phyloP scores from a whole-genome alignment of 2,329 filamentous ascomycete species.

The Neodidymelliopsis sp. region DNA sequence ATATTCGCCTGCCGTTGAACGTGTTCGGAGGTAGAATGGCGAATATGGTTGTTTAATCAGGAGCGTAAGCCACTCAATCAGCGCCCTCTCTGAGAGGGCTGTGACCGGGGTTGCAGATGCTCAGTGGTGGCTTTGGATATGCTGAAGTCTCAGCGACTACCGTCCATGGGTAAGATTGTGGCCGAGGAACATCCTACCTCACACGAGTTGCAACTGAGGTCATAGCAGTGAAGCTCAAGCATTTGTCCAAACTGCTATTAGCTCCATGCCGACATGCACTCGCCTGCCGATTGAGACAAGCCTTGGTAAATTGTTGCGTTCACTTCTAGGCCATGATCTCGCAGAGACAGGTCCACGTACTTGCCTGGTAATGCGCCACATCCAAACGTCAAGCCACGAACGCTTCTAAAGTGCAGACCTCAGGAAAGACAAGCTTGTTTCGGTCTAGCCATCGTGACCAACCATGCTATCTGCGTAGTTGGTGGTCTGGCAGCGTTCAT shows the following conservation, averaged over 20 bases:
- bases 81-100: too few species aligned
- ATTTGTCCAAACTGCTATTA: not conserved
- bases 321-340: not conserved
- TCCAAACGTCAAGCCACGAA: constrained; percentile 9
- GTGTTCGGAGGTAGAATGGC: too few species aligned
- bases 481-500: constrained; percentile 1
- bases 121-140: not conserved
- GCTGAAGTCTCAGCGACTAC: not conserved
- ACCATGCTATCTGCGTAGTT: not conserved
- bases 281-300: not conserved
- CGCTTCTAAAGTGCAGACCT: not conserved
- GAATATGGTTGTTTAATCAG: too few species aligned
- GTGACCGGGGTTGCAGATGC: not conserved
- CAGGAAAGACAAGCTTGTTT: not conserved
- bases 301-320: not conserved
- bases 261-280: not conserved
- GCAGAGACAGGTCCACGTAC: not conserved
- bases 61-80: too few species aligned
- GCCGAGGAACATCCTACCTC: too few species aligned
- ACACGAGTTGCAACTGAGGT: too few species aligned
- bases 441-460: not conserved
- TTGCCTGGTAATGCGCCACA: constrained; percentile 1
- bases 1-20: not conserved
- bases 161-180: too few species aligned
- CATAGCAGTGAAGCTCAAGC: too few species aligned